These are phyloP conservation scores for Calonectria fujianensis DNA, from an alignment of 2,329 filamentous ascomycete species.

Conservation along the genomic window DNA sequence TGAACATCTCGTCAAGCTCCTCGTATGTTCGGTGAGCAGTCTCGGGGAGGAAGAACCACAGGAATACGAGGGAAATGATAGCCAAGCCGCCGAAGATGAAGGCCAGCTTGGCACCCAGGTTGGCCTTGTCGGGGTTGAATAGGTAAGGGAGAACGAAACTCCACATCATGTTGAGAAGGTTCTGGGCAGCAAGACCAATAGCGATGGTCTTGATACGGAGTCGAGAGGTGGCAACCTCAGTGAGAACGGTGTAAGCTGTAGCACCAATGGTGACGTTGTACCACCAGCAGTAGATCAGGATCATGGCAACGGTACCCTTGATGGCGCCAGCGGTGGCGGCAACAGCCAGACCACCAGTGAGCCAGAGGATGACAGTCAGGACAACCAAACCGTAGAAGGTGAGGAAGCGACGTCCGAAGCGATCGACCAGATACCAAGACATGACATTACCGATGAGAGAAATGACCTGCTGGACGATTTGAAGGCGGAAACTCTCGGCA, in stretches of 20 bases:
- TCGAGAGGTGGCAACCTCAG: slow-evolving; percentile 61
- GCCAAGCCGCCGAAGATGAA: slow-evolving; percentile 46
- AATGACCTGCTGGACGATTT: slow-evolving; percentile 63
- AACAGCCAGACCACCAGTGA: slow-evolving; percentile 61
- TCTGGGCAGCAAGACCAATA: slow-evolving; percentile 41
- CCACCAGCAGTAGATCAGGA: slow-evolving; percentile 62
- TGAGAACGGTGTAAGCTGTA: slow-evolving; percentile 61
- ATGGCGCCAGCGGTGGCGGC: slow-evolving; percentile 42
- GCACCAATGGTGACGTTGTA: slow-evolving; percentile 65
- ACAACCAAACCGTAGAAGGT: slow-evolving; percentile 59
- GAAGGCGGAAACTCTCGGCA: slow-evolving; percentile 60
- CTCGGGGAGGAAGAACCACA: slow-evolving; percentile 48
- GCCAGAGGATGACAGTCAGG: slow-evolving; percentile 61
- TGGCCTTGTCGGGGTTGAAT: slow-evolving; percentile 45
- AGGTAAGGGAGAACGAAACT: slow-evolving; percentile 44
- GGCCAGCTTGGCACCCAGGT: slow-evolving; percentile 42
- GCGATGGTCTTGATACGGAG: slow-evolving; percentile 63
- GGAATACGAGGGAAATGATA: slow-evolving; percentile 35
- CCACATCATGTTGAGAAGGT: slow-evolving; percentile 44
- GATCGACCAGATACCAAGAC: slow-evolving; percentile 62
- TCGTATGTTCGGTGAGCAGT: slow-evolving; percentile 46
- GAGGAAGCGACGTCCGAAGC: slow-evolving; percentile 60
- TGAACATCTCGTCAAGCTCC: slow-evolving; percentile 45
- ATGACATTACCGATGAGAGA: slow-evolving; percentile 64
- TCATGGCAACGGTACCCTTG: slow-evolving; percentile 58